A percentile compares a stretch with the other conserved stretches of the same genome.
These are phyloP conservation scores for Colletotrichum abscissum DNA, from an alignment of 2,329 filamentous ascomycete genomes.

Conservation along the genomic window DNA sequence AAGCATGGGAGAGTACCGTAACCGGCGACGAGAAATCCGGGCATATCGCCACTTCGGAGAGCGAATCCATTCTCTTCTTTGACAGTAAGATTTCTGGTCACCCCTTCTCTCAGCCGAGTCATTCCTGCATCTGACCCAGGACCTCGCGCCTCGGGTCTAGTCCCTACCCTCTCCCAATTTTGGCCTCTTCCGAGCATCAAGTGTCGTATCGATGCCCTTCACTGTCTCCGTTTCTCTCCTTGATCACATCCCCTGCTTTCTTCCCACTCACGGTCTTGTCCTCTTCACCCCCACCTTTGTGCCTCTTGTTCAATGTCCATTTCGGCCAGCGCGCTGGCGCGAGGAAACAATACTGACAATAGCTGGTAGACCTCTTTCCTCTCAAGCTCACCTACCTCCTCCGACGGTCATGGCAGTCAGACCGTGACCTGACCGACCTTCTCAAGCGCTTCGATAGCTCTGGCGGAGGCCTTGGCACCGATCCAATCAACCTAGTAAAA, in stretches of 20 bases:
- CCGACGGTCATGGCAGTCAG: slow-evolving; percentile 59
- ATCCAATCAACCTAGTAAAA: slow-evolving; percentile 66
- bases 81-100: slow-evolving; percentile 71
- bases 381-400: slow-evolving; percentile 70
- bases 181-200: background rate
- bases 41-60: slow-evolving; percentile 80
- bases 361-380: slow-evolving; percentile 79
- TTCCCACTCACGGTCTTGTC: background rate
- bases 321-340: background rate
- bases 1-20: slow-evolving; percentile 56
- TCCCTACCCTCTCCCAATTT: background rate
- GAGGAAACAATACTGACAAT: background rate
- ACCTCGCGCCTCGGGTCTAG: too few species aligned
- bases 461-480: slow-evolving; percentile 55
- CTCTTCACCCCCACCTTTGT: background rate
- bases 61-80: slow-evolving; percentile 89
- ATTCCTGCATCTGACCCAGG: background rate
- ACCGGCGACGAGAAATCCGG: slow-evolving; percentile 76
- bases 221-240: too few species aligned
- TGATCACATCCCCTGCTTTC: background rate
- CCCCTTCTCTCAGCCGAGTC: background rate
- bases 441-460: slow-evolving; percentile 64
- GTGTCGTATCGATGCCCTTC: background rate
- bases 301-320: background rate
- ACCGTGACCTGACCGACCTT: slow-evolving; percentile 60